Conservation (phyloP, 768 basidiomycete species). For the Calvatia gigantea region DNA sequence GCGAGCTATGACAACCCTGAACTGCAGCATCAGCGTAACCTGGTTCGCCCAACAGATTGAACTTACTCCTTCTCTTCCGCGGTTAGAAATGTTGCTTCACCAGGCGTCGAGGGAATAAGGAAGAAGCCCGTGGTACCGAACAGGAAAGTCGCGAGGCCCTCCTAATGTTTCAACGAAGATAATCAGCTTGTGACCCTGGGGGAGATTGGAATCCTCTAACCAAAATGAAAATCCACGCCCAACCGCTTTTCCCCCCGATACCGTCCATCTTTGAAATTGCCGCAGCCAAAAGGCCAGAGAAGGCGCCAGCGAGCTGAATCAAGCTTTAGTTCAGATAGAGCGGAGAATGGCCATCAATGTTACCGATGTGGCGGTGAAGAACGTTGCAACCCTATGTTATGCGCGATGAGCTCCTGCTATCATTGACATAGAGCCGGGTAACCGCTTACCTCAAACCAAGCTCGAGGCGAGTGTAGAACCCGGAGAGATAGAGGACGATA, state of each 20-base stretch:
- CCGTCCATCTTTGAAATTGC: slow-evolving; percentile 51
- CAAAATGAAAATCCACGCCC: slow-evolving; percentile 60
- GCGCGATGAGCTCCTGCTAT: neutral
- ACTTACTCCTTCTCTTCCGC: slow-evolving; percentile 31
- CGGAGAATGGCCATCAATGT: neutral
- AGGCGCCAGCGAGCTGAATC: slow-evolving; percentile 37
- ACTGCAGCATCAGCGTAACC: neutral
- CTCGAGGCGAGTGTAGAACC: slow-evolving; percentile 28
- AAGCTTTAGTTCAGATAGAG: neutral
- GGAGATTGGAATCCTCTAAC: slow-evolving; percentile 31
- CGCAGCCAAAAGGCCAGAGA: slow-evolving; percentile 56
- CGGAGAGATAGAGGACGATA: slow-evolving; percentile 35
- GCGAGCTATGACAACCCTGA: slow-evolving; percentile 1
- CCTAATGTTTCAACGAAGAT: slow-evolving; percentile 11
- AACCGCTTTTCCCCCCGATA: slow-evolving; percentile 40
- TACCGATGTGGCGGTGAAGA: slow-evolving; percentile 35
- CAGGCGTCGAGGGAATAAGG: slow-evolving; percentile 37
- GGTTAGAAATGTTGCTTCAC: slow-evolving; percentile 32
- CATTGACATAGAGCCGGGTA: neutral
- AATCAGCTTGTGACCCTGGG: slow-evolving; percentile 28
- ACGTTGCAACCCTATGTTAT: slow-evolving; percentile 30
- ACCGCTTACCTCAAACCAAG: slow-evolving; percentile 21
- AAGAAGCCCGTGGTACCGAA: slow-evolving; percentile 40
- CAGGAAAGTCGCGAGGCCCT: slow-evolving; percentile 42
- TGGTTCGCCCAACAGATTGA: neutral